Evolutionary conservation across 2,329 filamentous ascomycete genomes (phyloP).

Genomic region (Venturia oleaginea): DNA sequence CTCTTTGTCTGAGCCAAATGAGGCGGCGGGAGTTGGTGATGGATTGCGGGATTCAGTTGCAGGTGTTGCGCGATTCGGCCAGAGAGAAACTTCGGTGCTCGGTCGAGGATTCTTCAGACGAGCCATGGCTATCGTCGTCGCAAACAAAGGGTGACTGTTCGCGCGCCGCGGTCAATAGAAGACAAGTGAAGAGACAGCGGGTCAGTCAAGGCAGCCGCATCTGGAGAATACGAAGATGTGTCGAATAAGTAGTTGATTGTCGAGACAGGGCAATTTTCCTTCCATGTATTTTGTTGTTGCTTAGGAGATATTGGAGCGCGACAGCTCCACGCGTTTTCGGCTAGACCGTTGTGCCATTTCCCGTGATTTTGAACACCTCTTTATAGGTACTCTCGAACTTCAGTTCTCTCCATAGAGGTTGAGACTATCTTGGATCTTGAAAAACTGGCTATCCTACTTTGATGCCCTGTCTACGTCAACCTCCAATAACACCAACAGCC

Average conservation of each 20-base stretch:
- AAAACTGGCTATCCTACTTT: neutral
- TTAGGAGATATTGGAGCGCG: neutral
- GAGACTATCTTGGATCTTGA: neutral
- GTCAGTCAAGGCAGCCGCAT: neutral
- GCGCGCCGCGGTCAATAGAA: neutral
- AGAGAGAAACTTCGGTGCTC: conserved; percentile 24
- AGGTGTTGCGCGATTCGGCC: conserved; percentile 24
- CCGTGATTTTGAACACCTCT: conserved; percentile 15
- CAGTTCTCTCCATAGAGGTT: neutral
- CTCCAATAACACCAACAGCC: neutral
- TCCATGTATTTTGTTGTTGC: neutral
- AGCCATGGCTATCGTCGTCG: conserved; percentile 7
- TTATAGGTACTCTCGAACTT: too few species aligned
- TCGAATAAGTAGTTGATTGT: neutral
- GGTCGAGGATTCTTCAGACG: conserved; percentile 20
- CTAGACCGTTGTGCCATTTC: neutral
- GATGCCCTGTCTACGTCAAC: neutral
- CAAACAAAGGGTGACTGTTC: neutral
- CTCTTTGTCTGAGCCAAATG: conserved; percentile 36
- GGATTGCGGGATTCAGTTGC: conserved; percentile 2
- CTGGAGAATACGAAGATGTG: neutral
- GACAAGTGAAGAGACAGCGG: neutral
- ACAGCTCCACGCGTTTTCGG: neutral
- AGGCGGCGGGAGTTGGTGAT: conserved; percentile 20
- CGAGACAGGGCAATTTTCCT: neutral